Base-by-base conservation (phyloP, 768 basidiomycete species). In the Pseudohyphozyma bogoriensis region DNA sequence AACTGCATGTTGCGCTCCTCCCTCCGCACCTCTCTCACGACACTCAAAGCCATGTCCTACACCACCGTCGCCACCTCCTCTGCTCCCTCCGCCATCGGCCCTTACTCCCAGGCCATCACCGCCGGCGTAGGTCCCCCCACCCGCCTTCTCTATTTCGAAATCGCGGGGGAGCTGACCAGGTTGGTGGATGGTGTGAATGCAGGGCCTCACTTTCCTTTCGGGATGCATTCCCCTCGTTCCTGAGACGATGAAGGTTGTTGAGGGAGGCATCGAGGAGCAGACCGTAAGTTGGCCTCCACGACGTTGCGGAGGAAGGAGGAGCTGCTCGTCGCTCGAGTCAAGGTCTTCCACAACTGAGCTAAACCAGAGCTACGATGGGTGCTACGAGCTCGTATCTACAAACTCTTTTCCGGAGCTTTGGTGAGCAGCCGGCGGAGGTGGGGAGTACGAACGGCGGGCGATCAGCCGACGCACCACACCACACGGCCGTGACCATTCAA, bases 171-270 rank as follows among this genome's bases (percentile, higher is more conserved):
- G 42, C 3, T 22, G 20, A 12, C 8, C 42, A 22, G 42, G 26
- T 15, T 44, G 7, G 2, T 44, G 26, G 22, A 11, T n/a, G 42
- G 9, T 44, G 5, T 6, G 26, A 20, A 44, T n/a, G n/a, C n/a
- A 66, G 47, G 52, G 51, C 26, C 44, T 66, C 22, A 81, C 96
- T 66, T 99, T 93, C 76, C 79, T 83, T 47, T 92, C 89, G 3
- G 93, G 93, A 50, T 86, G 84, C 72, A 85, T 97, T 69, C 85
- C 89, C 3, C 77, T 95, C 58, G 81, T 86, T 70, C 86, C 90
- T 15, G 70, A 75, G 33, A 83, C 82, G 16, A 83, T 82, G 74
- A 77, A 83, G 69, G 76, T 92, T 68, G 85, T 88, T 58, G 84
- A 84, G 28, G 87, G 87, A 18, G 75, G 73, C 35, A 79, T 92